phyloP scores from a whole-genome alignment of 768 basidiomycete species.

The Cystofilobasidium capitatum region DNA sequence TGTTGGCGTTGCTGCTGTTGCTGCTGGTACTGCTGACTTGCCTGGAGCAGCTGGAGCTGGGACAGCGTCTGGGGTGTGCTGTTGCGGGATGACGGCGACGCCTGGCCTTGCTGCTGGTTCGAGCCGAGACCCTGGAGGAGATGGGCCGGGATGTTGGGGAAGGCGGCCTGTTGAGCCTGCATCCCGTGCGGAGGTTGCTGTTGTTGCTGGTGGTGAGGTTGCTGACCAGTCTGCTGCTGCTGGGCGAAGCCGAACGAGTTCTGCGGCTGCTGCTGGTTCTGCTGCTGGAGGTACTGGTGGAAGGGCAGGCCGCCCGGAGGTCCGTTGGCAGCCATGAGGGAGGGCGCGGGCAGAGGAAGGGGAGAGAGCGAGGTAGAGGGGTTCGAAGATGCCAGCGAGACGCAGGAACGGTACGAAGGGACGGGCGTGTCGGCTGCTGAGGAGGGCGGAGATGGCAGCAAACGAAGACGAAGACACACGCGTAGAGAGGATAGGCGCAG shows the following conservation, averaged over 20 bases:
- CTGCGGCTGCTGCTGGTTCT: not conserved
- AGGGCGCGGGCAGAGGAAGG: too few species aligned
- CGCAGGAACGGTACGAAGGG: too few species aligned
- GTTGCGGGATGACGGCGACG: not conserved
- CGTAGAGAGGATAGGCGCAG: too few species aligned
- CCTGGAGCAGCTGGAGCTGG: conserved; percentile 32
- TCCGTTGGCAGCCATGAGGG: too few species aligned
- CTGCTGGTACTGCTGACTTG: conserved; percentile 34
- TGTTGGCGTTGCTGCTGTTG: conserved; percentile 32
- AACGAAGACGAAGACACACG: too few species aligned
- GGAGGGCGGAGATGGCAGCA: too few species aligned
- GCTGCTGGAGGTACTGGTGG: not conserved
- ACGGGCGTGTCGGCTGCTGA: too few species aligned
- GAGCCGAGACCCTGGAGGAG: not conserved
- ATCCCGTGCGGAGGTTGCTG: not conserved
- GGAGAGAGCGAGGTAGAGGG: too few species aligned
- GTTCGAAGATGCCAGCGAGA: too few species aligned
- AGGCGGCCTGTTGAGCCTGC: not conserved
- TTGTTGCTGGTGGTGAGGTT: not conserved
- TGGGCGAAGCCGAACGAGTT: not conserved
- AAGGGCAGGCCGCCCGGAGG: too few species aligned
- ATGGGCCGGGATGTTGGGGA: not conserved
- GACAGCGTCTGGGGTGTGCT: conserved; percentile 1
- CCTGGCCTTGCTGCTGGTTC: not conserved
- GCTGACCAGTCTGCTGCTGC: not conserved